Conservation (phyloP, 2,329 filamentous ascomycete species). For the Mycosphaerella sp. region DNA sequence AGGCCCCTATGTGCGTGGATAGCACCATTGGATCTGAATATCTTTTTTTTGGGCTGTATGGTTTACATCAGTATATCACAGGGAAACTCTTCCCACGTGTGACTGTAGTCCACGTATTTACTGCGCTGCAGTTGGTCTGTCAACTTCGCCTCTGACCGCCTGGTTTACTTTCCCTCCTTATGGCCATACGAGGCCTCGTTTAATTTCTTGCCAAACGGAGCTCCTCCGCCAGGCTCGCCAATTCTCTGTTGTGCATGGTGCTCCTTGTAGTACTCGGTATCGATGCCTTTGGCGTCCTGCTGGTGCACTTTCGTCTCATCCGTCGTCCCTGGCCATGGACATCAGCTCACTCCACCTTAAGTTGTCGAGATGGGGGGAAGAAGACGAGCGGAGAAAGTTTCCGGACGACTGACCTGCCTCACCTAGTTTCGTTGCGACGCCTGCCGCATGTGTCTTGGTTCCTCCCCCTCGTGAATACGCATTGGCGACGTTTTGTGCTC, state of each 20-base stretch:
- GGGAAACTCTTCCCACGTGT: not conserved
- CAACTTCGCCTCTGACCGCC: not conserved
- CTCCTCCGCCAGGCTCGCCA: constrained; percentile 15
- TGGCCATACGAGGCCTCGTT: constrained; percentile 32
- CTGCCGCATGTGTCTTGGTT: constrained; percentile 32
- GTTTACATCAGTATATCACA: constrained; percentile 2
- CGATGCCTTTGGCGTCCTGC: constrained; percentile 28
- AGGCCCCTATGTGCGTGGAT: not conserved
- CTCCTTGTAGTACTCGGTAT: constrained; percentile 31
- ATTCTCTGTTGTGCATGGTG: constrained; percentile 29
- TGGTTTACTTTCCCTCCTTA: constrained; percentile 31
- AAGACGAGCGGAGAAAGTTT: constrained; percentile 7
- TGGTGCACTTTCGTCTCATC: constrained; percentile 24
- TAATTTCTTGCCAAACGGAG: constrained; percentile 26
- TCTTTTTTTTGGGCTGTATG: not conserved
- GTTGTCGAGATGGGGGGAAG: not conserved
- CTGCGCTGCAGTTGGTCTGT: not conserved
- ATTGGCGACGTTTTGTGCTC: constrained; percentile 32
- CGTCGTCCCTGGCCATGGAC: constrained; percentile 20
- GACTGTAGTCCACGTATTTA: not conserved
- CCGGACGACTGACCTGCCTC: constrained; percentile 12
- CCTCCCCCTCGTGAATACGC: constrained; percentile 33
- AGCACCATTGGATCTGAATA: not conserved
- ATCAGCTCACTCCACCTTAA: not conserved
- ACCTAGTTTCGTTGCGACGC: constrained; percentile 32